Evolutionary conservation across 2,329 filamentous ascomycete species (phyloP).

Genomic region (Epichloe gansuensis): DNA sequence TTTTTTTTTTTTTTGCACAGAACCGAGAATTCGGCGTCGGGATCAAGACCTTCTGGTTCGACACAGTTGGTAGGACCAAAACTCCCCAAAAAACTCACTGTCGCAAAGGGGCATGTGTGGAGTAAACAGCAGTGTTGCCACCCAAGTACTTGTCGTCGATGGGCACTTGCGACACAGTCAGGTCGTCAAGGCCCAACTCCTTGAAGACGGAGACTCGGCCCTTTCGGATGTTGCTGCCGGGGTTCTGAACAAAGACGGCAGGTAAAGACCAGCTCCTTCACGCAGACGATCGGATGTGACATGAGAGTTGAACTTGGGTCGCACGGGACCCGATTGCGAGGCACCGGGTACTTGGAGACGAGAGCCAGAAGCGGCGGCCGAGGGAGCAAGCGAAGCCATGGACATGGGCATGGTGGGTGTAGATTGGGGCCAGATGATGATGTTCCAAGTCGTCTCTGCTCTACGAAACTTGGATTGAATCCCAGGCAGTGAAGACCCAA

Average conservation of each 20-base stretch:
- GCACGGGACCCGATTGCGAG: constrained; percentile 12
- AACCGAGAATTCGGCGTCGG: background rate
- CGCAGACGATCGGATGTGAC: constrained; percentile 39
- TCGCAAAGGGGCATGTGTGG: background rate
- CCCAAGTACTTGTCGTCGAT: background rate
- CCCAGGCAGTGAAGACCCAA: too few species aligned
- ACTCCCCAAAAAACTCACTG: background rate
- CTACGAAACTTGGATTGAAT: too few species aligned
- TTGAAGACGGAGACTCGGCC: constrained; percentile 40
- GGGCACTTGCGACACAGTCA: background rate
- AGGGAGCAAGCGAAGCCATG: constrained; percentile 1
- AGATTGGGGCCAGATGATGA: too few species aligned
- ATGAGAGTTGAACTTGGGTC: constrained; percentile 39
- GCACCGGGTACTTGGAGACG: constrained; percentile 1
- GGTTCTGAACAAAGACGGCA: constrained; percentile 28
- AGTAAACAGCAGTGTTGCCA: background rate
- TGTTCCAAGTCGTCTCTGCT: background rate
- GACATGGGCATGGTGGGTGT: background rate
- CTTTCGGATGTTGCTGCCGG: constrained; percentile 32
- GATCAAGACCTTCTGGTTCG: background rate
- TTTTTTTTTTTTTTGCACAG: too few species aligned
- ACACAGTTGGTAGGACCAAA: background rate
- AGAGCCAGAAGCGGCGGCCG: background rate
- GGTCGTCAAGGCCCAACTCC: constrained; percentile 34
- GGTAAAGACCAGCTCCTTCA: constrained; percentile 29